Evolutionary conservation across 2,329 filamentous ascomycete genomes (phyloP).

Genomic region (Colletotrichum camelliae): DNA sequence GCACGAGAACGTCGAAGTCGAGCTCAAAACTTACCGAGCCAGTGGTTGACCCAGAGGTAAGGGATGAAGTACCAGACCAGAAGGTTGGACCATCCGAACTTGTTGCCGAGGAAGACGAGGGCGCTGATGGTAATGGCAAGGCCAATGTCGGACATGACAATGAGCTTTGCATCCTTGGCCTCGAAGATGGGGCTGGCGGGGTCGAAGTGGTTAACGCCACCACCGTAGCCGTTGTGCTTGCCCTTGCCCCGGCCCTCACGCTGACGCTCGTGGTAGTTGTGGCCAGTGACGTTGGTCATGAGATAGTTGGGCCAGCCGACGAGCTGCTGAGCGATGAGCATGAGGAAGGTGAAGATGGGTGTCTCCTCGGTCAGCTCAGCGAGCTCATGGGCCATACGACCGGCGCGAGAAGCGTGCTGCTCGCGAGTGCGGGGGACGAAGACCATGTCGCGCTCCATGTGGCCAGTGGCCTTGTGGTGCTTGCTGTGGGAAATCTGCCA

Average conservation of each 20-base stretch:
- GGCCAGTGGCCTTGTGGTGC: constrained; percentile 98
- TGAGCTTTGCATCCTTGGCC: constrained; percentile 86
- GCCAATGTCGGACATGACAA: constrained; percentile 86
- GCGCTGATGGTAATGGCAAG: constrained; percentile 65
- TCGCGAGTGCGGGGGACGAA: constrained; percentile 94
- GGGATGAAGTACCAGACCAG: constrained; percentile 94
- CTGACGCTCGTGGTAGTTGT: constrained; percentile 93
- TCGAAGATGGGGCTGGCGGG: constrained; percentile 90
- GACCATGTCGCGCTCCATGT: constrained; percentile 99
- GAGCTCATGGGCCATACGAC: constrained; percentile 79
- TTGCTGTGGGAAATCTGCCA: constrained; percentile 99
- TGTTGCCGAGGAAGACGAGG: constrained; percentile 74
- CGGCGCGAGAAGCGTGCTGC: constrained; percentile 76
- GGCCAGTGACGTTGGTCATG: constrained; percentile 89
- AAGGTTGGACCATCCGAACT: constrained; percentile 85
- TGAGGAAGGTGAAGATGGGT: constrained; percentile 77
- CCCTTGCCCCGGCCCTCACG: constrained; percentile 91
- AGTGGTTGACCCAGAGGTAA: constrained; percentile 98
- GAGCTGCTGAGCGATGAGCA: constrained; percentile 85
- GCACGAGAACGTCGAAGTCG: not conserved
- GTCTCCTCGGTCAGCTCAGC: constrained; percentile 94
- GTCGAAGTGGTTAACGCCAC: constrained; percentile 94
- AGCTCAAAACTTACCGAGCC: constrained; percentile 76
- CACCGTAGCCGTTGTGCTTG: constrained; percentile 82
- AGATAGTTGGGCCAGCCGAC: constrained; percentile 95